Evolutionary conservation across 73 alveolate species (phyloP), one percentile per base, ranked within the genome.

Genomic region (Stentor coeruleus): DNA sequence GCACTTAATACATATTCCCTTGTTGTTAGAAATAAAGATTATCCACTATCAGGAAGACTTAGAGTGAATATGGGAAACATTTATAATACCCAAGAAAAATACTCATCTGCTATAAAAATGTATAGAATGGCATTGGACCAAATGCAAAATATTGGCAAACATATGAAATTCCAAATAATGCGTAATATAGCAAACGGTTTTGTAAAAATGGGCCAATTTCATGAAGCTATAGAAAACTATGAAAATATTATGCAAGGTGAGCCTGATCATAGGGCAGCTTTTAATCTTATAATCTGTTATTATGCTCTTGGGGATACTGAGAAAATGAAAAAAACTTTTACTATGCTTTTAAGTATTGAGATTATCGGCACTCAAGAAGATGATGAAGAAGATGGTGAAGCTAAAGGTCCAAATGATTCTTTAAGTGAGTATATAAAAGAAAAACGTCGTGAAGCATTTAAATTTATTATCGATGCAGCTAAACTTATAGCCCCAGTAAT

Each of bases 91-190:
- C 98, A 98, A 87, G 96, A 94, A 72, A 98, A 98, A 90, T 98
- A 91, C 88, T 90, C 98, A 42, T 92, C 95, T 35, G 99, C 99
- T 30, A 97, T 98, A 57, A 98, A 95, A 26, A 90, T 95, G 98
- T 98, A 97, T 96, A 89, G 96, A 77, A 98, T 97, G 99, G 99
- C 99, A 0, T 96, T 96, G 35, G 99, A 98, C 93, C 96, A 94
- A 82, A 97, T 97, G 35, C 97, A 97, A 26, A 95, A 96, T 74
- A 95, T 94, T 38, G 95, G 94, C 59, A 93, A 98, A 86, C 99
- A 97, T 85, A 95, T 97, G 97, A 90, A 98, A 85, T 94, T 97
- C 91, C 90, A 96, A 90, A 96, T 98, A 76, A 87, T 94, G 97
- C 92, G 96, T 57, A 98, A 98, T 86, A 97, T 97, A 58, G 99